A percentile compares a stretch with the other conserved stretches of the same genome.
Evolutionary conservation across 2,329 filamentous ascomycete genomes (phyloP).

Genomic region (Exophiala xenobiotica): DNA sequence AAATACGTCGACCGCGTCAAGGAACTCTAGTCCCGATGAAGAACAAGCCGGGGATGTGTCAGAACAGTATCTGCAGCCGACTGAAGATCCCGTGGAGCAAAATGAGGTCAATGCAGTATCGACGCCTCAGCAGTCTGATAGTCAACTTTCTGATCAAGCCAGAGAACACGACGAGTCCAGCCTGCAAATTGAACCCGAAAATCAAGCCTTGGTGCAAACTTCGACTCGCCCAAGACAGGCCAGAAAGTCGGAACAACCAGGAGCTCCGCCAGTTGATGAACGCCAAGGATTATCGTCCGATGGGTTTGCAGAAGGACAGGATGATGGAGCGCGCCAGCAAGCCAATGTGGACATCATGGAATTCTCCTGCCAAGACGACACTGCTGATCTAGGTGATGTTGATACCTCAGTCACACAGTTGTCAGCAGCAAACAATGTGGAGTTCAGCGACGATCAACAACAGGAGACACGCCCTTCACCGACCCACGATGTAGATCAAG

Average conservation of each 20-base stretch:
- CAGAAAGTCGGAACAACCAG: no score
- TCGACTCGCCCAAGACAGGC: no score
- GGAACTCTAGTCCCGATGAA: slow-evolving; percentile 2
- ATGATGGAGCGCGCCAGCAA: not conserved
- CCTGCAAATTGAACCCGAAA: no score
- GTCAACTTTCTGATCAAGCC: not conserved
- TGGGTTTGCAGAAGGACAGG: no score
- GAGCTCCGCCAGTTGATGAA: no score
- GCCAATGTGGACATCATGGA: not conserved
- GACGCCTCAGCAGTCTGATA: not conserved
- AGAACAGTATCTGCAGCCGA: not conserved
- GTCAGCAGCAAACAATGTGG: slow-evolving; percentile 8
- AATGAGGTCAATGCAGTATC: not conserved
- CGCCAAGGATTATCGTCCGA: no score
- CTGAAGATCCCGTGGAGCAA: not conserved
- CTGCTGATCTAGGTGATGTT: not conserved
- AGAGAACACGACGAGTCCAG: no score
- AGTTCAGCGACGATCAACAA: slow-evolving; percentile 22
- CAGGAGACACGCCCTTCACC: not conserved
- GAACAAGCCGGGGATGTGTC: not conserved
- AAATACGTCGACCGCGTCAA: slow-evolving; percentile 3
- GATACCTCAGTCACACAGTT: not conserved
- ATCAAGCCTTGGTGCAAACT: no score
- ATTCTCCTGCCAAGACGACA: not conserved
- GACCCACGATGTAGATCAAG: not conserved